Evolutionary conservation across 129 eudicot genomes (phyloP), one percentile per base, ranked within the genome.

Genomic region (Lactuca saligna): DNA sequence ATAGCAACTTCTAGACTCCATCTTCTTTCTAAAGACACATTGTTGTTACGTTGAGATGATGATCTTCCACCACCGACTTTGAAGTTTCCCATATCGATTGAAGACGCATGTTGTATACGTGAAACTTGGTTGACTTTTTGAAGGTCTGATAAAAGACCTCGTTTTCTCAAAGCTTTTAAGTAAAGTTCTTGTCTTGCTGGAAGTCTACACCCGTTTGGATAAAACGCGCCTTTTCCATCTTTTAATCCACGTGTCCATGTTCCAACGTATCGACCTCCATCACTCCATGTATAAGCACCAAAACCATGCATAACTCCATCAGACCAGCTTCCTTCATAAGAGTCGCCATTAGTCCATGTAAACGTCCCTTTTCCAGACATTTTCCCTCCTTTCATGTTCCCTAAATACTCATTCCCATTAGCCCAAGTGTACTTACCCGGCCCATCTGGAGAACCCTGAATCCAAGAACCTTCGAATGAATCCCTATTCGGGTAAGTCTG

Each of bases 1-100:
- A 93, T 87, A 16, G 92, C 82, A 17, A 87, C 91, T 74, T 93
- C 98, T 32, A 93, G 85, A 73, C 98, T 93, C 98, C 96, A 93
- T 17, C 95, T 82, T 69, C 98, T 85, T 69, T 87, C 95, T 29
- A 93, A 57, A 5, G 97, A 86, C 39, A 85, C 85, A 75, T 87
- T 89, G 10, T 66, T 73, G 16, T 79, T 70, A 14, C 85, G 80
- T 63, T 35, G 81, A 68, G 93, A 65, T 34, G 93, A 65, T 34
- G 78, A 81, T 57, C 65, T 82, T 41, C 71, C 78, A 72, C 88
- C 77, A 14, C 86, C 86, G 25, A 85, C 79, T 70, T 84, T 89
- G 31, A 81, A 75, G 65, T 81, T 86, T 32, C 95, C 96, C 96
- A 89, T 80, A 55, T 91, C 96, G 29, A 86, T 86, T 13, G 98